Evolutionary conservation across 2,329 filamentous ascomycete species (phyloP).

Genomic region (Fusarium secorum): DNA sequence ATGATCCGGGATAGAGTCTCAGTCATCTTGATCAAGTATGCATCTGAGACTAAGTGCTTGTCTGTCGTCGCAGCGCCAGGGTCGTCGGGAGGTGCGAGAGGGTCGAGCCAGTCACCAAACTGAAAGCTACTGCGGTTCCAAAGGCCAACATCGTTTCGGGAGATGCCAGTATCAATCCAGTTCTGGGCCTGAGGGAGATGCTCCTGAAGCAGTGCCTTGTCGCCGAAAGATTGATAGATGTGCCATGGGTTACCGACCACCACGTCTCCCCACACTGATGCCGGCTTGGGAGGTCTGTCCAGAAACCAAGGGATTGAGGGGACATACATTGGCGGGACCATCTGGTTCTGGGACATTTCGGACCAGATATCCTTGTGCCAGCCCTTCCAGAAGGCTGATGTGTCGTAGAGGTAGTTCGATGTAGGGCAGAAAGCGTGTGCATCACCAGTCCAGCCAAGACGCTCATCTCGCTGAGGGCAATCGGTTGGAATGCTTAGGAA

Average conservation of each 20-base stretch:
- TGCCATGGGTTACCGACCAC: constrained; percentile 23
- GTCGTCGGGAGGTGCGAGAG: constrained; percentile 49
- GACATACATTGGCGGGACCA: constrained; percentile 10
- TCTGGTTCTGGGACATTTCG: constrained; percentile 16
- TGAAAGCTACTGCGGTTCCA: constrained; percentile 40
- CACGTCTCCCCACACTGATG: constrained; percentile 27
- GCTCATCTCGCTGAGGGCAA: constrained; percentile 63
- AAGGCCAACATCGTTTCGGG: constrained; percentile 41
- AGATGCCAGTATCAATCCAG: constrained; percentile 2
- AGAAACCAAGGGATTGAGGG: background rate
- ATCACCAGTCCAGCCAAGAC: constrained; percentile 61
- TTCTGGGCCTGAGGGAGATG: constrained; percentile 32
- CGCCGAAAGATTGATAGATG: constrained; percentile 8
- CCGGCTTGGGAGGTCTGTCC: background rate
- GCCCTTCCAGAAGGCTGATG: constrained; percentile 53
- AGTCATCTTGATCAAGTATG: constrained; percentile 55
- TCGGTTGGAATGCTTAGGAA: constrained; percentile 66
- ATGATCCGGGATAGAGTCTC: constrained; percentile 48
- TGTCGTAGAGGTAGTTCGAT: constrained; percentile 62
- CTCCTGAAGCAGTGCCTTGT: background rate
- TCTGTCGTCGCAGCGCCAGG: constrained; percentile 51
- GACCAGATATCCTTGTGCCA: constrained; percentile 32
- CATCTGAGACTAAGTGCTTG: constrained; percentile 52
- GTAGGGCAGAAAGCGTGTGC: constrained; percentile 59
- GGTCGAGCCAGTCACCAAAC: constrained; percentile 58